These are phyloP conservation scores for Prunus davidiana DNA, from an alignment of 306 rosid species.

Conservation along the genomic window DNA sequence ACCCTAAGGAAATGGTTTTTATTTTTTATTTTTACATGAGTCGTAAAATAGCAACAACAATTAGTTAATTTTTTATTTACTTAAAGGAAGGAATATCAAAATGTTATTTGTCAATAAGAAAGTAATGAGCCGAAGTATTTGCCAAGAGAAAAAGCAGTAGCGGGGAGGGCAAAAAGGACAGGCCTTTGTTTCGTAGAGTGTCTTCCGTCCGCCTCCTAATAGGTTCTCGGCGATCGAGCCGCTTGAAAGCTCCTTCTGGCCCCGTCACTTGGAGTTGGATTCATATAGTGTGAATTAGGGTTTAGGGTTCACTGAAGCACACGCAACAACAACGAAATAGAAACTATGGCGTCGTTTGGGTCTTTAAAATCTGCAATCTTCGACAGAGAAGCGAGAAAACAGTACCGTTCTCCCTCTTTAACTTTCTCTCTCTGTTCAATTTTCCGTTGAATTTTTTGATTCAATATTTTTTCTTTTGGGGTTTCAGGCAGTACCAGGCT, in stretches of 20 bases:
- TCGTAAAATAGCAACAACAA: too few species aligned
- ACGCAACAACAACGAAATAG: not conserved
- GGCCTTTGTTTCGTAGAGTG: too few species aligned
- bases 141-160: too few species aligned
- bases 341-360: slow-evolving; percentile 46
- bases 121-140: too few species aligned
- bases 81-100: too few species aligned
- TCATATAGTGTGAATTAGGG: not conserved
- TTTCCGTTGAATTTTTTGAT: not conserved
- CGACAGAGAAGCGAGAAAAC: slow-evolving; percentile 55
- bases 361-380: slow-evolving; percentile 43
- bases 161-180: too few species aligned
- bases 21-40: too few species aligned
- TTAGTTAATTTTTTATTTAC: too few species aligned
- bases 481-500: slow-evolving; percentile 53
- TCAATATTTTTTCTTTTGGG: not conserved
- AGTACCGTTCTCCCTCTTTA: slow-evolving; percentile 14
- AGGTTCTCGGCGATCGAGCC: too few species aligned
- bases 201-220: too few species aligned
- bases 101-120: too few species aligned
- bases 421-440: not conserved
- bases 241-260: not conserved
- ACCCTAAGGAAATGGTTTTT: too few species aligned
- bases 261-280: not conserved
- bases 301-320: not conserved